Evolutionary conservation across 805 yeast genomes (phyloP), one percentile per base, ranked within the genome.

Genomic region (Candida railenensis): DNA sequence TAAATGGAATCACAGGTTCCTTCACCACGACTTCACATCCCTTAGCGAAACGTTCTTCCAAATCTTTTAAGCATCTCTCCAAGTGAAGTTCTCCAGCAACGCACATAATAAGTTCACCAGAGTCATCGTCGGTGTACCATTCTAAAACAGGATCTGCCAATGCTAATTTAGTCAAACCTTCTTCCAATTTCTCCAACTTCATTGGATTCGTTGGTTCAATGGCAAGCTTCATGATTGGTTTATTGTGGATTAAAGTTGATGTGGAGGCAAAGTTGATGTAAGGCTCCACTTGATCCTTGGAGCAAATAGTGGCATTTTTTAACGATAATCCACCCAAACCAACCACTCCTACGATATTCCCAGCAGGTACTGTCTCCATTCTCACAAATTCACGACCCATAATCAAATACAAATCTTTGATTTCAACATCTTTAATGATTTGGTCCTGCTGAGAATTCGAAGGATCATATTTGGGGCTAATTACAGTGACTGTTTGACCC

Each of bases 51-150:
- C 98, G 74, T 57, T 89, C 96, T 45, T 79, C 82, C 58, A 94
- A 69, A 67, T 94, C 99, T 58, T 89, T 90, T 53, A 94, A 65
- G 65, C 99, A 94, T 59, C 99, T 79, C 59, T 94, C 99, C 37
- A 94, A 73, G 71, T 94, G 99, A 51, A 94, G 73, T 65, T 94
- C 99, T 42, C 99, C 99, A 8, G 99, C 97, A 8, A 96, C 91
- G 39, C 96, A 89, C 55, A 94, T 72, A 53, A 94, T 90, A 54
- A 88, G 87, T 65, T 94, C 99, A 47, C 99, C 99, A 7, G 84
- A 82, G 48, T 89, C 96, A 49, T 69, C 76, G 56, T 88, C 91
- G 37, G 89, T 74, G 57, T 80, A 86, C 47, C 91, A 85, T 55
- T 89, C 89, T 18, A 91, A 95, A 56, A 96, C 92, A 1, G 99